Percentiles rank a stretch among this genome's conserved stretches.
Evolutionary conservation across 345 rosid genomes (phyloP).

Genomic region (Acer campestre): DNA sequence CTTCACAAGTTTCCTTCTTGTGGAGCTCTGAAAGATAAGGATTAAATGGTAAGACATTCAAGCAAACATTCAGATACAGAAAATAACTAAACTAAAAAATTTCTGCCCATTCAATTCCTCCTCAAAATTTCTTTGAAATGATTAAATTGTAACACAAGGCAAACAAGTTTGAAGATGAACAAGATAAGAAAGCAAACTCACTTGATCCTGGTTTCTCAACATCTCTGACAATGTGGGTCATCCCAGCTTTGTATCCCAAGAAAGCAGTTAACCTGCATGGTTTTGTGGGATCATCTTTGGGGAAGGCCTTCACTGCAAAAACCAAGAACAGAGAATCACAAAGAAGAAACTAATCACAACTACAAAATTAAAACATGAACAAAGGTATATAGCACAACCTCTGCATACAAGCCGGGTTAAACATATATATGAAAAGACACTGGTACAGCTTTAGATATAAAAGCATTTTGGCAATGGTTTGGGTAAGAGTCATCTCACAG

Average conservation of each 20-base stretch:
- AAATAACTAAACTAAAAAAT: not conserved
- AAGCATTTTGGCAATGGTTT: not conserved
- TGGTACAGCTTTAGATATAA: too few species aligned
- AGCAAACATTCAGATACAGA: not conserved
- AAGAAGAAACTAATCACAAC: not conserved
- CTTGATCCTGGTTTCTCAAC: conserved; percentile 97
- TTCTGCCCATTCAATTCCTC: not conserved
- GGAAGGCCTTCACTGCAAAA: conserved; percentile 86
- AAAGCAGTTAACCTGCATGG: conserved; percentile 83
- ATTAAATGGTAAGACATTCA: not conserved
- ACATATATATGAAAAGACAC: not conserved
- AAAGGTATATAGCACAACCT: not conserved
- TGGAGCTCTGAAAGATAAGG: conserved; percentile 60
- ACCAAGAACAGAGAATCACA: not conserved
- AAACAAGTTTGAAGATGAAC: not conserved
- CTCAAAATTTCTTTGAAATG: not conserved
- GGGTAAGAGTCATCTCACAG: not conserved
- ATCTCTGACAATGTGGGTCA: conserved; percentile 95
- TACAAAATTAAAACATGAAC: not conserved
- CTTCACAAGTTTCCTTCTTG: conserved; percentile 95
- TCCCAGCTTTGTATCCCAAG: conserved; percentile 92
- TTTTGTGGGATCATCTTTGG: conserved; percentile 75
- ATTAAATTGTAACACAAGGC: not conserved
- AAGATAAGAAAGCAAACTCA: conserved; percentile 21
- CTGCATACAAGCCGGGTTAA: not conserved